Percentiles rank a stretch among this genome's conserved stretches.
phyloP scores from a whole-genome alignment of 495 filamentous ascomycete genomes.

The Lentithecium fluviatile region DNA sequence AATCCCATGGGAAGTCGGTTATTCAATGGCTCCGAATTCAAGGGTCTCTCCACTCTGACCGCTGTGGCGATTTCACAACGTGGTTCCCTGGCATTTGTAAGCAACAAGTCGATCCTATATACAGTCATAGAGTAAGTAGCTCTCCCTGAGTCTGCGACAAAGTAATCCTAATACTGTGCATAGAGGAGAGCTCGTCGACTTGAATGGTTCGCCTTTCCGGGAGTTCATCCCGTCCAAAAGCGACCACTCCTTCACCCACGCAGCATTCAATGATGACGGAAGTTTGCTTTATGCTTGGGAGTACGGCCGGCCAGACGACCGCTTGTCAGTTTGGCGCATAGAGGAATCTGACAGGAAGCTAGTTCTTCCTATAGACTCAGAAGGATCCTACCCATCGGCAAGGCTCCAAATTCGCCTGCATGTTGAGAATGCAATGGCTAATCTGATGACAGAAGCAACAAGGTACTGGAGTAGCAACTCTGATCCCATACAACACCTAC shows the following conservation, averaged over 20 bases:
- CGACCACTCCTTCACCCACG: conserved; percentile 2
- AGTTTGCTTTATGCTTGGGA: conserved; percentile 7
- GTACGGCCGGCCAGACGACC: conserved; percentile 1
- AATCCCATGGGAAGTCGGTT: neutral
- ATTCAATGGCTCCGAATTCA: neutral
- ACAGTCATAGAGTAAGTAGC: neutral
- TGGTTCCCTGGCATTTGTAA: conserved; percentile 4
- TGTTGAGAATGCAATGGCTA: neutral
- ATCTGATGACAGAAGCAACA: neutral
- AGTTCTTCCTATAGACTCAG: neutral
- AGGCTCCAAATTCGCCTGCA: neutral
- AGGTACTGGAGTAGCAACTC: neutral
- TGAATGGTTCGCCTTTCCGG: neutral
- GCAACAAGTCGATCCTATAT: neutral
- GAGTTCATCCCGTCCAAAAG: neutral
- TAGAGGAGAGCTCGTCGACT: neutral
- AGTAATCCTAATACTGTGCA: neutral
- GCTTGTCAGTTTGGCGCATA: conserved; percentile 3
- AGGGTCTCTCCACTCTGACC: neutral
- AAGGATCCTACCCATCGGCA: conserved; percentile 3
- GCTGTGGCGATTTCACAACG: neutral
- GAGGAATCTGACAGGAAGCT: neutral
- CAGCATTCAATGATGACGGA: conserved; percentile 5
- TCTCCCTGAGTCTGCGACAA: neutral
- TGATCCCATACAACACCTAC: conserved; percentile 7